Conservation (phyloP, 306 rosid species). For the Vachellia pachyceras region DNA sequence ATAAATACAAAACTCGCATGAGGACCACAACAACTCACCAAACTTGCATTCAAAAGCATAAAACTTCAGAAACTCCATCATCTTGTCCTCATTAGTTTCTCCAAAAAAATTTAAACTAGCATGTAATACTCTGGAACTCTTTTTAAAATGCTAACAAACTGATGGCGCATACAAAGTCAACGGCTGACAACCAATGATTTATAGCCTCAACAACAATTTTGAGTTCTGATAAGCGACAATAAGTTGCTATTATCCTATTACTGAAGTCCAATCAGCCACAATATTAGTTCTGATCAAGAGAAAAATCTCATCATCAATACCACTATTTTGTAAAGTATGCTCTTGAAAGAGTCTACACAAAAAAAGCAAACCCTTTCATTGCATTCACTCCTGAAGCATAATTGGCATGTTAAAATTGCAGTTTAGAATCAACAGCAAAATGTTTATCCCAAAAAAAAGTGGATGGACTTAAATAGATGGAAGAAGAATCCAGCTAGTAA, state of each 20-base stretch:
- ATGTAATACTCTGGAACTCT: background rate
- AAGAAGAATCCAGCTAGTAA: slow-evolving; percentile 26
- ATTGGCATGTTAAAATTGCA: background rate
- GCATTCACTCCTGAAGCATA: background rate
- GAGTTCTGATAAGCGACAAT: background rate
- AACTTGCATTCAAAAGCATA: background rate
- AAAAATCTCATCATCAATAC: background rate
- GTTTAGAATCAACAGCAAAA: background rate
- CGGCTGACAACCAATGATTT: background rate
- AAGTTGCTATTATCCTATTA: background rate
- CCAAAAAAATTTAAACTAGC: background rate
- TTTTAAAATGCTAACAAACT: slow-evolving; percentile 13
- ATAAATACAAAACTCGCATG: slow-evolving; percentile 11
- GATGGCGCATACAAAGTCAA: slow-evolving; percentile 10
- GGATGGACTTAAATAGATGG: background rate
- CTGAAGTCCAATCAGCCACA: slow-evolving; percentile 1
- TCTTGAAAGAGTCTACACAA: slow-evolving; percentile 1
- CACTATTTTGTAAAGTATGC: slow-evolving; percentile 3
- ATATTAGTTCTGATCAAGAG: background rate
- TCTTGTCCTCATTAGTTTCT: slow-evolving; percentile 1
- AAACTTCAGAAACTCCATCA: slow-evolving; percentile 11
- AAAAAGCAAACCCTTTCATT: slow-evolving; percentile 31
- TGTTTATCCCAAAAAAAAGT: slow-evolving; percentile 10
- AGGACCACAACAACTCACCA: background rate
- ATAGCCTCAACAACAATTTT: slow-evolving; percentile 7